Evolutionary conservation across 2,329 filamentous ascomycete species (phyloP).

Genomic region (Hypoxylon sp.): DNA sequence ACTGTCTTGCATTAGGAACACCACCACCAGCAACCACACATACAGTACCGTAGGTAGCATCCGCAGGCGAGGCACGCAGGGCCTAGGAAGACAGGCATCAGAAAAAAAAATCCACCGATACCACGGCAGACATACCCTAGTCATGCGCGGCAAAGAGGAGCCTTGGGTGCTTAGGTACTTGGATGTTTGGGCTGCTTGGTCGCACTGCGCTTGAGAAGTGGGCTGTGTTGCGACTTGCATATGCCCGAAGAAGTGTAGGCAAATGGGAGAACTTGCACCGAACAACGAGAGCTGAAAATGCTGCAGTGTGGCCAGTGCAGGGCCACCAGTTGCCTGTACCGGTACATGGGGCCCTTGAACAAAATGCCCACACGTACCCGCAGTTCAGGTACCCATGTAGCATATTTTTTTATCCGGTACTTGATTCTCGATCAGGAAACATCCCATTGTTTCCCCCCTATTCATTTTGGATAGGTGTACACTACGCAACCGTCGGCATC

Average conservation of each 20-base stretch:
- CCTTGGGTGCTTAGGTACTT: slow-evolving; percentile 11
- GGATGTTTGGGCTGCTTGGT: slow-evolving; percentile 20
- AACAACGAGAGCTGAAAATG: slow-evolving; percentile 54
- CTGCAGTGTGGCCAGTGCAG: slow-evolving; percentile 53
- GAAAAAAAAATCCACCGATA: slow-evolving; percentile 46
- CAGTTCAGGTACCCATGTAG: slow-evolving; percentile 24
- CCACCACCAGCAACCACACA: slow-evolving; percentile 18
- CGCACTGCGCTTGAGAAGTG: slow-evolving; percentile 37
- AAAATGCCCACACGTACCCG: slow-evolving; percentile 11
- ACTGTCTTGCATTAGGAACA: slow-evolving; percentile 49
- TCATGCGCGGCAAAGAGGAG: slow-evolving; percentile 51
- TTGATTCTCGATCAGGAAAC: slow-evolving; percentile 27
- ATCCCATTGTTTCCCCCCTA: slow-evolving; percentile 25
- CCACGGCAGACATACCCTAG: slow-evolving; percentile 45
- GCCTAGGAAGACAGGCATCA: slow-evolving; percentile 40
- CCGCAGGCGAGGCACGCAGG: slow-evolving; percentile 43
- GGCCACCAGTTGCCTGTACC: slow-evolving; percentile 42
- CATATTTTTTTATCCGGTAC: slow-evolving; percentile 23
- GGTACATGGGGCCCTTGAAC: slow-evolving; percentile 22
- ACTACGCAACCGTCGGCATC: slow-evolving; percentile 11
- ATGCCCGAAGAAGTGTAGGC: slow-evolving; percentile 46
- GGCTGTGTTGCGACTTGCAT: slow-evolving; percentile 56
- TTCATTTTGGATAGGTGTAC: slow-evolving; percentile 21
- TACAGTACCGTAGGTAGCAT: slow-evolving; percentile 38
- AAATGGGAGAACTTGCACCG: slow-evolving; percentile 51